A percentile compares a stretch with the other conserved stretches of the same genome.
phyloP scores from a whole-genome alignment of 176 grass and related monocot species.

The Paspalum notatum region DNA sequence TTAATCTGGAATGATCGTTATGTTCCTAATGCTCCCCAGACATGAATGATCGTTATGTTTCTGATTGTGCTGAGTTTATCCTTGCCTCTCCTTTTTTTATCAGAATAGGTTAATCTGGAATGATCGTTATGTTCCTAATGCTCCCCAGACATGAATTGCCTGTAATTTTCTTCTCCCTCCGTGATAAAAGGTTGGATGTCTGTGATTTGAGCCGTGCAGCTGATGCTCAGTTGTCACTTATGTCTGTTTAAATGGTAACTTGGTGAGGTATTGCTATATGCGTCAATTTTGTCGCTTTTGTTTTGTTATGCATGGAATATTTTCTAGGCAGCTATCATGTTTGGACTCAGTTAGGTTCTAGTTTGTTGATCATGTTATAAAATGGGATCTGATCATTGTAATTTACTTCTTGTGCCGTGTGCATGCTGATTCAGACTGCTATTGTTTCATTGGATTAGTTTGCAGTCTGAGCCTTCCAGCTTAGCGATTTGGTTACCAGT shows the following conservation, averaged over 20 bases:
- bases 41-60: too few species aligned
- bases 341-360: neutral
- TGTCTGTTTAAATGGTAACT: neutral
- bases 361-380: constrained; percentile 29
- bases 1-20: neutral
- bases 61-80: too few species aligned
- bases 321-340: neutral
- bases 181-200: neutral
- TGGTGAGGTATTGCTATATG: neutral
- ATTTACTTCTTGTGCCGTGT: neutral
- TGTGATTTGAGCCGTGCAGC: neutral
- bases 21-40: neutral
- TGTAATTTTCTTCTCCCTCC: constrained; percentile 1
- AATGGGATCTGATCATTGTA: constrained; percentile 16
- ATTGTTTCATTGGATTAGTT: constrained; percentile 14
- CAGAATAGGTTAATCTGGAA: neutral
- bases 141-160: neutral
- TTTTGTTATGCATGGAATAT: constrained; percentile 14
- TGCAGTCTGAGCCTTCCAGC: constrained; percentile 15
- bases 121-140: constrained; percentile 1
- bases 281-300: neutral
- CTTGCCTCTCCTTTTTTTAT: neutral
- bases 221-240: neutral
- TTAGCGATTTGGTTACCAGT: neutral
- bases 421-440: neutral